Evolutionary conservation across 306 rosid genomes (phyloP), one percentile per base, ranked within the genome.

Genomic region (Cercis canadensis): DNA sequence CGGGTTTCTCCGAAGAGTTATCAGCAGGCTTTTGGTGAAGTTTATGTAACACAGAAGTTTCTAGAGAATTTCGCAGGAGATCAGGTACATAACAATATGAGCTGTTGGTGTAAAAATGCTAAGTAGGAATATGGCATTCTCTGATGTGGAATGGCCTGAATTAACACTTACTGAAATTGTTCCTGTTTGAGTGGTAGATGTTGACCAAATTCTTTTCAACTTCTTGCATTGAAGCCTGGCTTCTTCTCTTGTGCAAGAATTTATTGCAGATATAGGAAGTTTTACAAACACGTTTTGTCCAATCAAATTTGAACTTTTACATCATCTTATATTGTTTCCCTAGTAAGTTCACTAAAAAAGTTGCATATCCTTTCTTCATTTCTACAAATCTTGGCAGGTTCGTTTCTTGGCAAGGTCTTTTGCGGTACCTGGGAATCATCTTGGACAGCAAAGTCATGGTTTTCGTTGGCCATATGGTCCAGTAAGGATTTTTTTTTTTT

Each of bases 381-480:
- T 64, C 34, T 58, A 65, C 47, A 59, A 40, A 60, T 71, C 57
- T 84, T 29, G 41, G 65, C 78, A 94, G 98, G 97, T 94, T 65
- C 98, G 97, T 33, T 94, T 94, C 85, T 76, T 94, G 65, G 98
- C 98, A 57, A 90, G 95, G 45, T 94, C 98, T 49, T 94, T 91
- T 73, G 94, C 75, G 6, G 86, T 94, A 39, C 97, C 98, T 65
- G 98, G 98, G 75, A 89, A 94, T 86, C 92, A 94, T 76, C 87
- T 86, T 46, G 98, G 98, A 59, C 98, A 94, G 80, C 98, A 89
- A 80, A 91, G 98, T 82, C 89, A 94, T 43, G 98, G 98, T 33
- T 94, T 83, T 45, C 91, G 90, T 54, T 94, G 98, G 98, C 98
- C 98, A 57, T 94, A 90, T 84, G 98, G 98, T 76, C 96, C 96